Percentiles rank a stretch among this genome's conserved stretches.
These are phyloP conservation scores for Coccomyxa sp. DNA, from an alignment of 139 green algal species.

Conservation along the genomic window DNA sequence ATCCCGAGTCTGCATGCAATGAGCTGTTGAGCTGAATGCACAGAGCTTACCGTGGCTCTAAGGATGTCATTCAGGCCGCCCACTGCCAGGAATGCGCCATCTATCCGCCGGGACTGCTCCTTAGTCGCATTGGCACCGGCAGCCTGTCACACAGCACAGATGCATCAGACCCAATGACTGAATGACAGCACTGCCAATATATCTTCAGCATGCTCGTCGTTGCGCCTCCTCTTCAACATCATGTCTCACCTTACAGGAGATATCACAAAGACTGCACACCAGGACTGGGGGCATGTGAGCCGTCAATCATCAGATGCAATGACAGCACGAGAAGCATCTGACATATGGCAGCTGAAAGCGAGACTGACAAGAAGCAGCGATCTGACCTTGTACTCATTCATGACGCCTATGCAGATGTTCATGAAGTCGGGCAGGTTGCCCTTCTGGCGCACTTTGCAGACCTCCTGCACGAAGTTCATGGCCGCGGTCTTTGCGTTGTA, in stretches of 20 bases:
- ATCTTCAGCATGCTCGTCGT: too few species aligned
- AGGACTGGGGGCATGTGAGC: too few species aligned
- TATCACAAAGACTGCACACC: too few species aligned
- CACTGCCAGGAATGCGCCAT: constrained; percentile 87
- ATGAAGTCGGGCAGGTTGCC: constrained; percentile 64
- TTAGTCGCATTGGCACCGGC: constrained; percentile 20
- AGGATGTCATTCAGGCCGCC: constrained; percentile 77
- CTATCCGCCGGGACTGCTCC: constrained; percentile 64
- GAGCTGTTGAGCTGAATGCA: background rate
- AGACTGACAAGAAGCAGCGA: background rate
- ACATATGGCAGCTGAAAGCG: too few species aligned
- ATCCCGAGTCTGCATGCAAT: too few species aligned
- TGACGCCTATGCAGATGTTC: constrained; percentile 37
- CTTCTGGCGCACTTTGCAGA: constrained; percentile 59
- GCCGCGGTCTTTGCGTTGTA: constrained; percentile 86
- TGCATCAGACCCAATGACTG: too few species aligned
- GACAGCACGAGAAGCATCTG: too few species aligned
- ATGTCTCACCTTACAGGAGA: too few species aligned
- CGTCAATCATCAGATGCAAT: too few species aligned
- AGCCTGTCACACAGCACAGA: constrained; percentile 11
- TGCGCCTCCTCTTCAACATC: too few species aligned
- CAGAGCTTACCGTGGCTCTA: constrained; percentile 55
- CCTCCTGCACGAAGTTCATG: constrained; percentile 83
- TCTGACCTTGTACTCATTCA: constrained; percentile 30
- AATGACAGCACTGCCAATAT: too few species aligned